Evolutionary conservation across 345 rosid genomes (phyloP), one percentile per base, ranked within the genome.

Genomic region (Durio zibethinus): DNA sequence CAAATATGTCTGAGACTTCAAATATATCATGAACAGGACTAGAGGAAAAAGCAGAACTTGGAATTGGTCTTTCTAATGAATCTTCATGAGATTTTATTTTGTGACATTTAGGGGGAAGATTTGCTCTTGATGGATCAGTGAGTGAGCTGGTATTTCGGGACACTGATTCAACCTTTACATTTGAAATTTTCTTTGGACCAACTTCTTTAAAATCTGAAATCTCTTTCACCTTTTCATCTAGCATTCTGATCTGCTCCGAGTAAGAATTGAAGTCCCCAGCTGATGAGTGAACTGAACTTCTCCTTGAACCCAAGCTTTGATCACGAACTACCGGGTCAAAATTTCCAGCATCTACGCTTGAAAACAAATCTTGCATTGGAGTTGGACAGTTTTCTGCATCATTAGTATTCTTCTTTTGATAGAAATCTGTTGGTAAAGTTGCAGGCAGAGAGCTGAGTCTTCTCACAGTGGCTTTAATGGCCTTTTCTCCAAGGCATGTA

Each of bases 201-300:
- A 38, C 57, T 33, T 82, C 86, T 76, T 83, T 88, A 47, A 47
- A 20, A 15, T 87, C 90, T 2, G 87, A 75, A 72, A 87, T 82
- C 80, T 81, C 90, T 72, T 83, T 82, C 52, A 86, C 89, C 63
- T 71, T 79, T 12, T 85, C 89, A 29, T 89, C 97, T 47, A 90
- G 81, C 69, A 65, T 86, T 50, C 80, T 86, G 4, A 90, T 89
- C 84, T 88, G 88, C 31, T 91, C 90, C 97, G 91, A 88, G 60
- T 79, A 87, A 0, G 86, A 76, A 61, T 75, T 79, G 57, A 85
- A 65, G 29, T 90, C 90, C 65, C 86, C 88, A 73, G 61, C 75
- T 10, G 48, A 69, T 1, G 62, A 71, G 53, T 62, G 74, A 2
- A 48, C 70, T 0, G 59, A 33, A 67, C 77, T 82, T 77, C 81